Conservation (phyloP, 768 basidiomycete genomes). For the Epithele typhae region DNA sequence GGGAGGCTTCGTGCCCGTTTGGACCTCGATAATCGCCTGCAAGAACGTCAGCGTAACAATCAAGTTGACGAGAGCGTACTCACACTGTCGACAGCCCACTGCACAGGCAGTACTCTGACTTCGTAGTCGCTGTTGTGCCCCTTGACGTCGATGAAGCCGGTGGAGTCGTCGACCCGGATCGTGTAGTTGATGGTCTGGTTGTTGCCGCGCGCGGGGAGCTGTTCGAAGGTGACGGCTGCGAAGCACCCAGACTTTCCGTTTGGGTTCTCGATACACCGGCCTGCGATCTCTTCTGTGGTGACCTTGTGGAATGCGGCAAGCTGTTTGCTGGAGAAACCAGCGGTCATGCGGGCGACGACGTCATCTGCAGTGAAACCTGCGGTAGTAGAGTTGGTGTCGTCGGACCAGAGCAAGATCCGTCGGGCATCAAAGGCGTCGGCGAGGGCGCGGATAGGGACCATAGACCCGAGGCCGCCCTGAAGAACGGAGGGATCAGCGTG, state of each 20-base stretch:
- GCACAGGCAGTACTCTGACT: conserved; percentile 61
- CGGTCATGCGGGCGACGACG: conserved; percentile 59
- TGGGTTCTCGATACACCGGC: conserved; percentile 70
- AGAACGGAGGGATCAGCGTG: background rate
- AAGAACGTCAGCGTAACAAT: background rate
- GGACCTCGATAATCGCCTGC: conserved; percentile 72
- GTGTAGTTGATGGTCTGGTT: conserved; percentile 55
- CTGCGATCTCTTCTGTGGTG: conserved; percentile 43
- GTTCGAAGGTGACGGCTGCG: conserved; percentile 59
- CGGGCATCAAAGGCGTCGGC: conserved; percentile 48
- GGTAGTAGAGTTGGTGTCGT: conserved; percentile 54
- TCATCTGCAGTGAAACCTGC: conserved; percentile 45
- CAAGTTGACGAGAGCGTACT: conserved; percentile 9
- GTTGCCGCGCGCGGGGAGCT: conserved; percentile 38
- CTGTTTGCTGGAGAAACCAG: conserved; percentile 46
- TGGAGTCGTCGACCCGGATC: conserved; percentile 61
- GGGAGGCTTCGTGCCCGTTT: conserved; percentile 49
- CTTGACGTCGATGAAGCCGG: conserved; percentile 60
- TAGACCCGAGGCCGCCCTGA: conserved; percentile 64
- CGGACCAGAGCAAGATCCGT: conserved; percentile 59
- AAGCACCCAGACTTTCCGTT: conserved; percentile 66
- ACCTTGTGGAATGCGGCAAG: conserved; percentile 46
- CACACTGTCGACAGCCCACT: conserved; percentile 74
- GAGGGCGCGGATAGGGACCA: conserved; percentile 46
- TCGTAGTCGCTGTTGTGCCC: conserved; percentile 68